These are phyloP conservation scores for Bromus sterilis DNA, from an alignment of 176 grass and related monocot species.

Conservation along the genomic window DNA sequence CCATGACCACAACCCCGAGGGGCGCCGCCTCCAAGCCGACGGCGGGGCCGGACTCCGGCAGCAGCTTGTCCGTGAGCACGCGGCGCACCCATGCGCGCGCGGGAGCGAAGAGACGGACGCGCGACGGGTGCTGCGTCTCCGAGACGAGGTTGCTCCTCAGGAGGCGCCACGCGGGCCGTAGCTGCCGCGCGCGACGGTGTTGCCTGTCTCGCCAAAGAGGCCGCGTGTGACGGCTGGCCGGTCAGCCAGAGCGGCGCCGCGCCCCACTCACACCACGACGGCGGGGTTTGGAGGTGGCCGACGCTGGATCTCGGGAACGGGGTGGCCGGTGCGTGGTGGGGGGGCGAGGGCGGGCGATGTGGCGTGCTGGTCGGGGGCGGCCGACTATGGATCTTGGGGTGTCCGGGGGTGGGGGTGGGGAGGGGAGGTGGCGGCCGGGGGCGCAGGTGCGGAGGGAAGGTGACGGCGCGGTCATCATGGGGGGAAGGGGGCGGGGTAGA, in stretches of 20 bases:
- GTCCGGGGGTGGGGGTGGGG: no score
- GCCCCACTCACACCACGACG: no score
- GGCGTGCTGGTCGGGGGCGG: no score
- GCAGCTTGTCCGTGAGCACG: not conserved
- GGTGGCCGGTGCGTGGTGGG: no score
- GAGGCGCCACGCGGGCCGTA: conserved; percentile 30
- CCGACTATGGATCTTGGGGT: no score
- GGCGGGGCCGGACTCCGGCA: not conserved
- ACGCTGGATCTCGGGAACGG: no score
- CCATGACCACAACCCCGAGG: not conserved
- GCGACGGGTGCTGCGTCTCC: conserved; percentile 19
- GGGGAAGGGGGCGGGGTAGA: no score
- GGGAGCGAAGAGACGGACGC: conserved; percentile 6
- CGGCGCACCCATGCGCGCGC: conserved; percentile 1
- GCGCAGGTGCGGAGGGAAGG: no score
- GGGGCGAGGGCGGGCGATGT: no score
- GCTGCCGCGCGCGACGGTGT: not conserved
- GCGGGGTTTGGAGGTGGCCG: no score
- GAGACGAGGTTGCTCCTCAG: conserved; percentile 28
- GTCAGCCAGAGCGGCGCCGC: conserved; percentile 24
- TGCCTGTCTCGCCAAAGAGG: not conserved
- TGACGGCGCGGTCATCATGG: no score
- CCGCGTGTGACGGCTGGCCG: not conserved
- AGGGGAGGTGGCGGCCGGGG: no score
- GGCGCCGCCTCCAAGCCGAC: not conserved